Base-by-base conservation (phyloP, 306 rosid species). In the Betula pendula region DNA sequence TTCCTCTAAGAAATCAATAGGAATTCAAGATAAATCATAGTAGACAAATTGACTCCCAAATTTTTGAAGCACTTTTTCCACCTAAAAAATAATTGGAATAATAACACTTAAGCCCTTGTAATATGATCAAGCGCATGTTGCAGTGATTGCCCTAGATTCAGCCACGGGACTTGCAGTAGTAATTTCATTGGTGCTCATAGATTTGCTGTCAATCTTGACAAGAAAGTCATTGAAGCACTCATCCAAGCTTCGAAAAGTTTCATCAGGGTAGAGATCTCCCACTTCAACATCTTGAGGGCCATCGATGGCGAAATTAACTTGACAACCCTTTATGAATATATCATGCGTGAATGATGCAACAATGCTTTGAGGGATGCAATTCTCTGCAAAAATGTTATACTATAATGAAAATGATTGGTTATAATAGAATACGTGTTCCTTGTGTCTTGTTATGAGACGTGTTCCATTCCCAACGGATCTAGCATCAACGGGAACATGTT, bases 261-360 rank as follows among this genome's bases (percentile, higher is more conserved):
- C 96, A 6, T 82, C 90, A 2, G 96, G 93, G 76, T 87, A 91
- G 3, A 91, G 92, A 38, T 45, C 49, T 22, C 49, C 55, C 24
- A 87, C 85, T 42, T 89, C 93, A 6, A 86, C 76, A 27, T 91
- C 92, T 20, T 22, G 20, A 0, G 81, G 73, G 1, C 83, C 88
- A 6, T 87, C 89, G 8, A 40, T 24, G 6, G 60, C 14, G 67
- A 84, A 91, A 62, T 86, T 84, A 0, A 74, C 25, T 69, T 91
- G 96, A 75, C 96, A 91, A 40, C 96, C 96, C 2, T 83, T 89
- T 79, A 91, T 87, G 79, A 91, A 89, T 58, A 91, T 91, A 50
- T 91, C 96, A 66, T 87, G 93, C 0, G 96, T 91, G 79, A 91
- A 85, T 0, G 96, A 83, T 14, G 96, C 96, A 60, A 91, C 96